phyloP scores from a whole-genome alignment of 169 alveolate genomes.

The Cryptosporidium viatorum region DNA sequence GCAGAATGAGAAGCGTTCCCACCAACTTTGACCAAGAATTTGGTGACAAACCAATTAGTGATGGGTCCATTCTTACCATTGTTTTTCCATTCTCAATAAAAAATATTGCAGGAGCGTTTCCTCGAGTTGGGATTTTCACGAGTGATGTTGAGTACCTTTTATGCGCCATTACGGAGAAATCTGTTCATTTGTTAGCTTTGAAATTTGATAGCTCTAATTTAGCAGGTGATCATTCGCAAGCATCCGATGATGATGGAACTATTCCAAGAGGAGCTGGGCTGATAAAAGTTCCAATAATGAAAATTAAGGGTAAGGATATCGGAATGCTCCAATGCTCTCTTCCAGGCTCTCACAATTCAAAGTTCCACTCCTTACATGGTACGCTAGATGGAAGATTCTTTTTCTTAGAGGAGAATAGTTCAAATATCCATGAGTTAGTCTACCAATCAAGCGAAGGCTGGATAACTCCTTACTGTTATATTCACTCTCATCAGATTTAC shows the following conservation, averaged over 20 bases:
- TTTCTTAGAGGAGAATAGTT: constrained; percentile 25
- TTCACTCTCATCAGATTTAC: constrained; percentile 47
- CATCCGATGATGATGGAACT: not conserved
- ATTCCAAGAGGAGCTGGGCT: constrained; percentile 48
- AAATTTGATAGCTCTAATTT: constrained; percentile 14
- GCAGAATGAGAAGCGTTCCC: not conserved
- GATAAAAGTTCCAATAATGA: constrained; percentile 26
- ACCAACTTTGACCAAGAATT: constrained; percentile 3
- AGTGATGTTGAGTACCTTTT: constrained; percentile 39
- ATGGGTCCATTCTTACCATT: constrained; percentile 18
- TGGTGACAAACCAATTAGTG: not conserved
- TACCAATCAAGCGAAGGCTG: constrained; percentile 73
- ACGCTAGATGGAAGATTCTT: constrained; percentile 70
- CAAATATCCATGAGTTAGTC: constrained; percentile 48
- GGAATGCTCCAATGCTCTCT: constrained; percentile 58
- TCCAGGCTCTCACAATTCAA: constrained; percentile 34
- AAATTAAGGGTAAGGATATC: constrained; percentile 10
- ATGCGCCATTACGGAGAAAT: constrained; percentile 58
- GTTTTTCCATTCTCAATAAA: constrained; percentile 49
- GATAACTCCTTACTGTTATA: constrained; percentile 72
- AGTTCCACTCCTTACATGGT: constrained; percentile 55
- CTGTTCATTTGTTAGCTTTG: constrained; percentile 25
- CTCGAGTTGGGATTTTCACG: constrained; percentile 33
- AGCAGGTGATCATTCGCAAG: not conserved
- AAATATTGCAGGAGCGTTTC: constrained; percentile 50